Evolutionary conservation across 345 rosid species (phyloP).

Genomic region (Aegle marmelos): DNA sequence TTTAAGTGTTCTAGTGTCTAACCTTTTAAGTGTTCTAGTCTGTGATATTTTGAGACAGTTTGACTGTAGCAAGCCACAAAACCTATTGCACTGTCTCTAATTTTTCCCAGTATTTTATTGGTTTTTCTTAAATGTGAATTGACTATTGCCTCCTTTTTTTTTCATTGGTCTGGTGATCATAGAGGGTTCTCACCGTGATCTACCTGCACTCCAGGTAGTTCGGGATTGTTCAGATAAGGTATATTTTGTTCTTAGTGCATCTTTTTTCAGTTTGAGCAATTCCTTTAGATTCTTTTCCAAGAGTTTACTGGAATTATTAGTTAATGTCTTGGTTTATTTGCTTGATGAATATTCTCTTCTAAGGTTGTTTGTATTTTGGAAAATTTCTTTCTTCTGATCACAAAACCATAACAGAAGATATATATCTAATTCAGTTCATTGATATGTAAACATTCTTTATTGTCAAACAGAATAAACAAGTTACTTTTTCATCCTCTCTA

Average conservation of each 20-base stretch:
- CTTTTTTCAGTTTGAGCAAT: not conserved
- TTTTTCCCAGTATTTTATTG: not conserved
- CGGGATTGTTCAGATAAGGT: constrained; percentile 78
- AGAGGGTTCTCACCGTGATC: constrained; percentile 93
- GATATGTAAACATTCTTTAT: not conserved
- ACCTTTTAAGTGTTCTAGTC: not conserved
- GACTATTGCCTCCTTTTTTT: not conserved
- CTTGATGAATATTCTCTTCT: not conserved
- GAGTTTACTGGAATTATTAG: not conserved
- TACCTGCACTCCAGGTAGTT: constrained; percentile 71
- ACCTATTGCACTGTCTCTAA: not conserved
- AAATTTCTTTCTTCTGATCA: not conserved
- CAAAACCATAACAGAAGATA: not conserved
- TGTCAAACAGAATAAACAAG: not conserved
- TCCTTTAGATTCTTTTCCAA: not conserved
- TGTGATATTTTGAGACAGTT: not conserved
- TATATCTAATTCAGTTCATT: not conserved
- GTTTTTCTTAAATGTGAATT: not conserved
- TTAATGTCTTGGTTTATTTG: not conserved
- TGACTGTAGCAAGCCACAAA: not conserved
- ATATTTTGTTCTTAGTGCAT: not conserved
- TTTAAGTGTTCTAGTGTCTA: not conserved
- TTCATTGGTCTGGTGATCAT: constrained; percentile 14
- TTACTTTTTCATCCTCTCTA: not conserved
- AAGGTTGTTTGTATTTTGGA: not conserved